Evolutionary conservation across 225 moss, liverwort and hornwort species (phyloP).

Genomic region (Bryoerythrophyllum caledonicum): DNA sequence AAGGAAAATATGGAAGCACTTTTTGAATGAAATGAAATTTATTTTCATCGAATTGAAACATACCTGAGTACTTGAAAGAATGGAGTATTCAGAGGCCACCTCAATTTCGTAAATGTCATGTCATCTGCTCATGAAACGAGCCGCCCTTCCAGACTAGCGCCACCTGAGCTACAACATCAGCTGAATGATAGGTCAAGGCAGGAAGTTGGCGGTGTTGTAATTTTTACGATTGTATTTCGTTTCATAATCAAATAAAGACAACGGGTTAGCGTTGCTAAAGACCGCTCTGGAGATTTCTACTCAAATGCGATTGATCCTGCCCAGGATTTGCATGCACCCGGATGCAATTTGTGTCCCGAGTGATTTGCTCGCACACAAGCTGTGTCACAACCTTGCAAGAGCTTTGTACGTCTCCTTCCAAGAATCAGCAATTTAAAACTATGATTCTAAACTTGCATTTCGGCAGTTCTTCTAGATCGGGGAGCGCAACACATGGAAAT

Average conservation of each 20-base stretch:
- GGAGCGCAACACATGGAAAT: slow-evolving; percentile 68
- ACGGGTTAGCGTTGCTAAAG: neutral
- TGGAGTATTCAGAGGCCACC: neutral
- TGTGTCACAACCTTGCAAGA: neutral
- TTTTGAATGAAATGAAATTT: too few species aligned
- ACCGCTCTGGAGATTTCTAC: neutral
- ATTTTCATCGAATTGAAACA: too few species aligned
- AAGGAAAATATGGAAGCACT: too few species aligned
- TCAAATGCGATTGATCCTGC: neutral
- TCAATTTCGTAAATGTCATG: neutral
- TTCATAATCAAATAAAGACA: neutral
- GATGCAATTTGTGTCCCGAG: neutral
- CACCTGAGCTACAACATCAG: neutral
- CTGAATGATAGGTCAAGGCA: neutral
- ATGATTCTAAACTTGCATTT: neutral
- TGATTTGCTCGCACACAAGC: neutral
- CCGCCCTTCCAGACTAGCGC: neutral
- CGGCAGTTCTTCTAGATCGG: neutral
- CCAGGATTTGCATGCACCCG: neutral
- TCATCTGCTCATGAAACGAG: neutral
- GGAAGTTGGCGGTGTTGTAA: neutral
- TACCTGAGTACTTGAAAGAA: neutral
- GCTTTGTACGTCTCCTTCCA: neutral
- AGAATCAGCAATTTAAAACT: neutral
- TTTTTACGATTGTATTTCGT: neutral